phyloP scores from a whole-genome alignment of 148 eudicot genomes.

The Oxyria digyna region DNA sequence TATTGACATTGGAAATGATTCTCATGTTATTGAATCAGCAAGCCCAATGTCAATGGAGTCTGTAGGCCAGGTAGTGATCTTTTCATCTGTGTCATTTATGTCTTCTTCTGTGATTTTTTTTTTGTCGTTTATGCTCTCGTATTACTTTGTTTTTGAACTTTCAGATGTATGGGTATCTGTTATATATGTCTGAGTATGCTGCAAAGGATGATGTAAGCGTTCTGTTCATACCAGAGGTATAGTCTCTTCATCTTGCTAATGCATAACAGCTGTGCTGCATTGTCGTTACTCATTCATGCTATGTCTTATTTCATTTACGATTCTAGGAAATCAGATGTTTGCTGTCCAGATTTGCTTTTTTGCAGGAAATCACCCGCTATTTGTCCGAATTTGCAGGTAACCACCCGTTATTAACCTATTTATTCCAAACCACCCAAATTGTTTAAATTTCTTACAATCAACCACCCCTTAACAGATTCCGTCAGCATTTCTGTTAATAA shows the following conservation, averaged over 20 bases:
- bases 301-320: background rate
- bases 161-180: constrained; percentile 79
- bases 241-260: background rate
- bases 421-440: too few relatives aligned
- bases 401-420: too few relatives aligned
- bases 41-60: constrained; percentile 78
- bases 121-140: constrained; percentile 6
- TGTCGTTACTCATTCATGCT: background rate
- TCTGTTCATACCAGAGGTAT: constrained; percentile 70
- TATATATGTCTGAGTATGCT: constrained; percentile 49
- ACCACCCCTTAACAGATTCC: too few relatives aligned
- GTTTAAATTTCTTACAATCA: too few relatives aligned
- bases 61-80: constrained; percentile 55
- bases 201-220: constrained; percentile 27
- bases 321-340: background rate
- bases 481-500: too few relatives aligned
- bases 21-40: constrained; percentile 34
- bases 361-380: too few relatives aligned
- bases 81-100: background rate
- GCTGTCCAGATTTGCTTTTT: background rate
- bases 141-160: constrained; percentile 10
- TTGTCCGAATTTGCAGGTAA: too few relatives aligned
- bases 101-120: background rate
- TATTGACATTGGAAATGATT: constrained; percentile 23
- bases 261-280: background rate